Evolutionary conservation across 257 asterid species (phyloP), one percentile per base, ranked within the genome.

Genomic region (Fraxinus americana): DNA sequence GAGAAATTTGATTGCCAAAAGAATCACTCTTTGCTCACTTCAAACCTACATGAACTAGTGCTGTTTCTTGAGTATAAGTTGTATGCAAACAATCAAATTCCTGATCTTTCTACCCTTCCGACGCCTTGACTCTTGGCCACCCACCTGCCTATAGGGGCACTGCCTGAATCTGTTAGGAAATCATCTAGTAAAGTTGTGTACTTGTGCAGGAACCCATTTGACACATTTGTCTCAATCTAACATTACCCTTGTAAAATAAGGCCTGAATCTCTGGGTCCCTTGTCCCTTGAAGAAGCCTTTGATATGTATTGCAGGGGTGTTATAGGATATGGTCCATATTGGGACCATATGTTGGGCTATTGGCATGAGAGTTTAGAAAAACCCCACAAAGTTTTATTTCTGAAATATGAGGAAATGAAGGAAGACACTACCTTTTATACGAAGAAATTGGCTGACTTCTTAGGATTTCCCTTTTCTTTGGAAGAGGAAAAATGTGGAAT

Each of bases 271-370:
- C 17, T 78, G 1, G 81, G 82, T 0, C 59, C 82, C n/a, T 48
- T 48, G 57, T 48, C 57, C 16, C 7, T 48, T 48, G 57, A 48
- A 48, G 57, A 48, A 14, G 57, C 57, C 57, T 48, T 48, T 14
- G 57, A 48, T 16, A 48, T 48, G 57, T 48, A 83, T 1, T 78
- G 83, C 4, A 75, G 80, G 35, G 93, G 93, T 5, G 78, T 72
- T 7, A 30, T 35, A 2, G 86, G 82, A 50, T 90, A 7, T 52
- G 92, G 93, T 16, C 93, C 92, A 11, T 89, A 81, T 29, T 89
- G 92, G 90, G 92, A 90, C n/a, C 96, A 90, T 67, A 77, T 88
- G 89, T 34, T 88, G 43, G 91, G 88, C 16, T 87, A 83, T 52
- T 88, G 92, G 91, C 50, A 32, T 0, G 84, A 77, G 80, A 87